Evolutionary conservation across 1,284 basidiomycete genomes (phyloP).

Genomic region (Flammula alnicola): DNA sequence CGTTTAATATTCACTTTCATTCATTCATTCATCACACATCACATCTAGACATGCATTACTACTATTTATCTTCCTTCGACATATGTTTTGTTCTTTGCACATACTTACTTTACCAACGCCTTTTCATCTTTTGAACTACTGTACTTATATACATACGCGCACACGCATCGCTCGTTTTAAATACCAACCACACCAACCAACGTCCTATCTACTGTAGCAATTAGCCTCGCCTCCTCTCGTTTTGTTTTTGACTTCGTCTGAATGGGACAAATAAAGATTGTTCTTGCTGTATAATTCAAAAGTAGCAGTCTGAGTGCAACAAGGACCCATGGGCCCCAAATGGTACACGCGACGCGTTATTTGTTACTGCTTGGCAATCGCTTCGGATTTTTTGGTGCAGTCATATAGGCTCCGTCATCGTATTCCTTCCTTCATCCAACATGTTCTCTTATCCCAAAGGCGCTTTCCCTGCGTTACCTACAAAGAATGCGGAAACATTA

Average conservation of each 20-base stretch:
- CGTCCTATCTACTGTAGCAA: neutral
- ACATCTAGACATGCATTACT: neutral
- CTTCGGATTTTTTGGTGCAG: no score
- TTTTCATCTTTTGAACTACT: neutral
- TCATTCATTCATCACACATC: neutral
- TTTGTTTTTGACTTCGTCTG: neutral
- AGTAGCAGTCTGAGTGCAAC: no score
- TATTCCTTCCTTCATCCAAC: no score
- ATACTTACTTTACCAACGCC: neutral
- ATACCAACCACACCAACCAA: neutral
- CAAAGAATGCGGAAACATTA: no score
- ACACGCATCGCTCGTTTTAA: neutral
- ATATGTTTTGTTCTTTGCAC: slow-evolving; percentile 3
- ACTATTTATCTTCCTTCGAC: neutral
- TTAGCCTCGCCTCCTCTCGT: neutral
- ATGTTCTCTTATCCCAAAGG: no score
- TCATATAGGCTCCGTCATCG: no score
- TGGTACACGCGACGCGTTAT: no score
- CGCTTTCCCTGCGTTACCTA: no score
- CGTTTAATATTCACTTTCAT: neutral
- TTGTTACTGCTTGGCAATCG: no score
- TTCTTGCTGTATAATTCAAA: neutral
- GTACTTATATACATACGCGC: neutral
- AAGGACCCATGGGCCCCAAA: no score
- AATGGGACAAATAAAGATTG: neutral